These are phyloP conservation scores for Pulveroboletus sp. DNA, from an alignment of 768 basidiomycete genomes.

Conservation along the genomic window DNA sequence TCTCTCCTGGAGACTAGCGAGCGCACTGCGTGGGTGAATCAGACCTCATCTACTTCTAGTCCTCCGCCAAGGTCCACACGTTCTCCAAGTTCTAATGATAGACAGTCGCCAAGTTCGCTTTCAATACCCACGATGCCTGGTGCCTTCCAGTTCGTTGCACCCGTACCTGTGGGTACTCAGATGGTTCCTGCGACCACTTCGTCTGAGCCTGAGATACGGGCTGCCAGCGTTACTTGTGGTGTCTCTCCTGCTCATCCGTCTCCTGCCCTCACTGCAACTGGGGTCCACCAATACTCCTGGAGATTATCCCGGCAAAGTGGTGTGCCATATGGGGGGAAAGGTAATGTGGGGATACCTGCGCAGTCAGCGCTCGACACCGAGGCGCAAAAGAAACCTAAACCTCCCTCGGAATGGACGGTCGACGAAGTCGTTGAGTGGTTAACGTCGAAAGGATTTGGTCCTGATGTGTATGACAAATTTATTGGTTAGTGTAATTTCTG, in stretches of 20 bases:
- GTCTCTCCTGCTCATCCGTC: slow-evolving; percentile 29
- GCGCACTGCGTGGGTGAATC: slow-evolving; percentile 12
- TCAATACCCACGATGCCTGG: slow-evolving; percentile 23
- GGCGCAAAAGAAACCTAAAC: slow-evolving; percentile 29
- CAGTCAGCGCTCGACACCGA: slow-evolving; percentile 17
- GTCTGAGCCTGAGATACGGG: slow-evolving; percentile 13
- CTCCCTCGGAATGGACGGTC: slow-evolving; percentile 76
- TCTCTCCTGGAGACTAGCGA: slow-evolving; percentile 2
- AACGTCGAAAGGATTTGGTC: slow-evolving; percentile 77
- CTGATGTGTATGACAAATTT: slow-evolving; percentile 79
- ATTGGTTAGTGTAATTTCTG: slow-evolving; percentile 48
- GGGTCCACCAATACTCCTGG: slow-evolving; percentile 19
- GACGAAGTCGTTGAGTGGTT: slow-evolving; percentile 90
- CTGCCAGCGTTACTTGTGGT: slow-evolving; percentile 19
- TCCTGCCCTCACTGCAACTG: slow-evolving; percentile 21
- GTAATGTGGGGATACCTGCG: slow-evolving; percentile 21
- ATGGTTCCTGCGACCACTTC: slow-evolving; percentile 21
- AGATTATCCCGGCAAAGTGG: slow-evolving; percentile 43
- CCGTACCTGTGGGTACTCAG: slow-evolving; percentile 13
- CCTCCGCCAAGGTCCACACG: slow-evolving; percentile 14
- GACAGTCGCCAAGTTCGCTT: slow-evolving; percentile 16
- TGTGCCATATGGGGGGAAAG: slow-evolving; percentile 23
- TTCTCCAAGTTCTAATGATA: slow-evolving; percentile 15
- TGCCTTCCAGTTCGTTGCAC: slow-evolving; percentile 17
- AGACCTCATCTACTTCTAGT: slow-evolving; percentile 11